Evolutionary conservation across 2,329 filamentous ascomycete genomes (phyloP), one percentile per base, ranked within the genome.

Genomic region (Aaosphaeria pasadenensis): DNA sequence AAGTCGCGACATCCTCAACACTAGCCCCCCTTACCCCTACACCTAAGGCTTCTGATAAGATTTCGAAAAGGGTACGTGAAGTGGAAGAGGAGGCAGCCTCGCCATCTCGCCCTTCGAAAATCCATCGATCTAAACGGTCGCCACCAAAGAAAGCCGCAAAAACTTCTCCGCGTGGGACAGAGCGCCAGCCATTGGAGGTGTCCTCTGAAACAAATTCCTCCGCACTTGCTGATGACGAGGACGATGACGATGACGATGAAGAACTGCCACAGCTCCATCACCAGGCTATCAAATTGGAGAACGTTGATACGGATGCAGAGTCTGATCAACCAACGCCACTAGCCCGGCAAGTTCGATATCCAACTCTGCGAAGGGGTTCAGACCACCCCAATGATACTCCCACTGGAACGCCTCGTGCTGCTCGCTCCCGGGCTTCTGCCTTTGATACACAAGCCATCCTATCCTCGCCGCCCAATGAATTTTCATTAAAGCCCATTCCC

Each of bases 391-490:
- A 58, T 28, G 57, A 60, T 35, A 56, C 60, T 29, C 57, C 64
- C 9, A 66, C 66, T n/a, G 17, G 17, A 24, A 24, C 17, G 17
- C 66, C 64, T 7, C 62, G 58, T 17, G 56, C 63, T 7, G 43
- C 53, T 4, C 56, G 58, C 11, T 53, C 51, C 13, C 56, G 52
- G 28, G 5, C 13, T 4, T 47, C 54, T n/a, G 46, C 48, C 13
- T 66, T 69, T 44, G 58, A 69, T 39, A 69, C 64, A 5, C 66
- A 69, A 52, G 65, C 62, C 13, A 69, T 69, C 13, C 59, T 68
- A n/a, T 65, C 60, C 1, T 65, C 62, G 59, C 60, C 11, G 58
- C 54, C 1, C 56, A 57, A 44, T 39, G 33, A 28, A 32, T 53
- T n/a, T 13, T 40, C 3, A 45, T 63, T 9, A 30, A 11, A 35